Evolutionary conservation across 495 filamentous ascomycete genomes (phyloP), one percentile per base, ranked within the genome.

Genomic region (Hypoxylon cercidicola): DNA sequence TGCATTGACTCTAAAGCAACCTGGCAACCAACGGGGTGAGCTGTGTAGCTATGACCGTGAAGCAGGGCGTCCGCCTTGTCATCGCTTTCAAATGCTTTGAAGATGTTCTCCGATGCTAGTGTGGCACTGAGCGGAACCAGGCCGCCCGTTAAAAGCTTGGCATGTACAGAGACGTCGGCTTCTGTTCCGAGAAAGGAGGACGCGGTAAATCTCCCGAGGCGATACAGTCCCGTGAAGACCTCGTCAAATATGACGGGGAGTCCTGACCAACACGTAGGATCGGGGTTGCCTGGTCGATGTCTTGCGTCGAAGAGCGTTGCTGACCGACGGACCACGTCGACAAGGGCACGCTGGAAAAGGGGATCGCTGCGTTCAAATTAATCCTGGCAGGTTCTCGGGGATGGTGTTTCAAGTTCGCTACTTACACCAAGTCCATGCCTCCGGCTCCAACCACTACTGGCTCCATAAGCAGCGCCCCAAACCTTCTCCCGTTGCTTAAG

Each of bases 11-110:
- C 82, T 12, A 84, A 76, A 0, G 89, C 90, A 11, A 93, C 89
- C 12, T 86, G 82, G 63, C 90, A 93, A 0, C 90, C 90, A 8
- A 93, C 81, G 0, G 90, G 79, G 71, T 93, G 90, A 2, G 90
- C 90, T 0, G 90, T 93, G 66, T 93, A 93, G 68, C 89, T 91
- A 74, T 93, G 90, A 0, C 90, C 90, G 64, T 93, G 90, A 32
- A 93, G 79, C 32, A 93, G 74, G 0, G 90, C 90, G 57, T 91
- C 88, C 11, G 82, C 82, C 77, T 92, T 93, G 35, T 90, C 83
- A 0, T 80, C 79, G 23, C 85, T 85, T 3, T 84, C 74, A 62
- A 93, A 93, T 1, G 86, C 83, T n/a, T 84, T 60, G 68, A 90
- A 93, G 47, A 93, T 88, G 48, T 83, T 84, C 49, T 90, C 76